phyloP scores from a whole-genome alignment of 2,329 filamentous ascomycete genomes.

The Macrophomina tecta region DNA sequence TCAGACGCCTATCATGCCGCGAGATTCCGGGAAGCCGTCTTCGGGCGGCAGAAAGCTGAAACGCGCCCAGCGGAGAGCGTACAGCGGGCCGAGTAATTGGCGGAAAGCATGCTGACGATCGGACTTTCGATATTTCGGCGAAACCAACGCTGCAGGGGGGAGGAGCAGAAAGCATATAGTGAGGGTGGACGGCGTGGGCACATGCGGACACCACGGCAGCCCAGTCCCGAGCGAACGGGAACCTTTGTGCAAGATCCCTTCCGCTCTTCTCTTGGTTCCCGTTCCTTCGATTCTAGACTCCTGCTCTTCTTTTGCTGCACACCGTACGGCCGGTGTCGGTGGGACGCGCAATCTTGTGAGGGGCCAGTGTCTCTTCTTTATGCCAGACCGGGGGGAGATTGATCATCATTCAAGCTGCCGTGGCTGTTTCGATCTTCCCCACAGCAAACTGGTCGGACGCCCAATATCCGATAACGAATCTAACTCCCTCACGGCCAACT shows the following conservation, averaged over 20 bases:
- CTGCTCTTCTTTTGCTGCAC: neutral
- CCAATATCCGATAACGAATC: neutral
- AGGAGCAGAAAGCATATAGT: neutral
- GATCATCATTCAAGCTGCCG: neutral
- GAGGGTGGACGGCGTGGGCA: neutral
- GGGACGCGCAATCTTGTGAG: neutral
- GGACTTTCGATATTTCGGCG: neutral
- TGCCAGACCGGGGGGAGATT: neutral
- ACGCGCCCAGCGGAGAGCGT: neutral
- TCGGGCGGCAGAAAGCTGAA: constrained; percentile 2
- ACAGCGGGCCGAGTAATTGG: neutral
- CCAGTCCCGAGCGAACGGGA: neutral
- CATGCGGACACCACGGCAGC: neutral
- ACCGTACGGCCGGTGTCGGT: neutral
- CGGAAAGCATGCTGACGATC: neutral
- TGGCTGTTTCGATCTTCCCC: neutral
- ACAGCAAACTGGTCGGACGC: neutral
- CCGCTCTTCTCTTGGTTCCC: neutral
- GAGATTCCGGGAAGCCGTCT: neutral
- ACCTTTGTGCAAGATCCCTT: neutral
- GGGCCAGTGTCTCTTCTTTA: neutral
- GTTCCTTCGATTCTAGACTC: constrained; percentile 2
- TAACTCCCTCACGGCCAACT: neutral
- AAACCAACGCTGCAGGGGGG: neutral
- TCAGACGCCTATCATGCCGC: neutral